Percentiles rank a stretch among this genome's conserved stretches.
Evolutionary conservation across 2,329 filamentous ascomycete genomes (phyloP).

Genomic region (Onygenales sp.): DNA sequence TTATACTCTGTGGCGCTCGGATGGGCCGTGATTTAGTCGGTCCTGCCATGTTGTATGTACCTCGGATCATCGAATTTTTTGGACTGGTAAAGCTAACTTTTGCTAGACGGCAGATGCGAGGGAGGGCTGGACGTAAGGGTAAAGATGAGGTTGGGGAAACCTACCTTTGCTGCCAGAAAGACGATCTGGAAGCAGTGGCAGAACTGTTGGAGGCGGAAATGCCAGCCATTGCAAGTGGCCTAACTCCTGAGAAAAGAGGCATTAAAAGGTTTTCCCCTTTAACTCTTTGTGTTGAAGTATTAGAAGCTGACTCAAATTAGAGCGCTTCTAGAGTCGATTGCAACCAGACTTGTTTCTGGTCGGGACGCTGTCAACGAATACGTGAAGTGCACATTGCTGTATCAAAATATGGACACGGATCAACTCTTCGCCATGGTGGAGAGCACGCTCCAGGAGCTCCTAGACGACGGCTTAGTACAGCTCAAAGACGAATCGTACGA

Average conservation of each 20-base stretch:
- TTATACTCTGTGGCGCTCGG: constrained; percentile 64
- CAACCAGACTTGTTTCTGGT: constrained; percentile 58
- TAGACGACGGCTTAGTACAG: constrained; percentile 46
- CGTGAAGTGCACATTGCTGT: constrained; percentile 57
- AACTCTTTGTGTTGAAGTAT: background rate
- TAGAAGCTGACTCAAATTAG: constrained; percentile 29
- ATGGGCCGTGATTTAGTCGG: constrained; percentile 72
- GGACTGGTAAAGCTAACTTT: constrained; percentile 13
- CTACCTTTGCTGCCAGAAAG: constrained; percentile 61
- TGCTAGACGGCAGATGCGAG: constrained; percentile 62
- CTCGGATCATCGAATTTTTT: background rate
- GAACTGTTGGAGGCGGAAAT: constrained; percentile 64
- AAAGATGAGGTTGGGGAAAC: constrained; percentile 71
- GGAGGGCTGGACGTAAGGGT: constrained; percentile 66
- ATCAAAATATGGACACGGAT: constrained; percentile 43
- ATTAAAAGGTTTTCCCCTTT: constrained; percentile 48
- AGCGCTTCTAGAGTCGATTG: constrained; percentile 62
- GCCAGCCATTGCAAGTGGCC: constrained; percentile 58
- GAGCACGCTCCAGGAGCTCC: constrained; percentile 51
- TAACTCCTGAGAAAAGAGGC: constrained; percentile 57
- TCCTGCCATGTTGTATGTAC: constrained; percentile 57
- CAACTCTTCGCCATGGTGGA: constrained; percentile 47
- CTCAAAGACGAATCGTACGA: constrained; percentile 44
- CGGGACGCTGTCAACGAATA: constrained; percentile 58
- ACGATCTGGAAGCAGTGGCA: constrained; percentile 59